Evolutionary conservation across 2,329 filamentous ascomycete genomes (phyloP).

Genomic region (Scedosporium apiospermum): DNA sequence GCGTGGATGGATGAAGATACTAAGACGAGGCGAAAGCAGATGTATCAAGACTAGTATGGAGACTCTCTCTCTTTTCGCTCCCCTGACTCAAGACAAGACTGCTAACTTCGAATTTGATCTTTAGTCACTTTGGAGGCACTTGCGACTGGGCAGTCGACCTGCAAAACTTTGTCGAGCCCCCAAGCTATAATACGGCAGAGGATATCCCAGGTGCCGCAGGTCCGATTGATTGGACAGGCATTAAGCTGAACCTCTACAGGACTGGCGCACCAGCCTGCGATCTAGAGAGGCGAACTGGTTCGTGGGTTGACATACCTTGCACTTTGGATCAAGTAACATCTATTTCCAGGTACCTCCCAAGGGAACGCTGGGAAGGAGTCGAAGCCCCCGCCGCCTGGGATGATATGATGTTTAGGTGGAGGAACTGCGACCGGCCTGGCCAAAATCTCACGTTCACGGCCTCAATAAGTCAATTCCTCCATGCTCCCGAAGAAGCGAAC

Average conservation of each 20-base stretch:
- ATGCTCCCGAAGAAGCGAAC: not conserved
- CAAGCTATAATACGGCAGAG: not conserved
- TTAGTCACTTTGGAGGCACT: slow-evolving; percentile 15
- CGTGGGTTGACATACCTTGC: not conserved
- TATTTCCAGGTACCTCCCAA: not conserved
- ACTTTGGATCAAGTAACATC: not conserved
- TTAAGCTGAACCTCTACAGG: not conserved
- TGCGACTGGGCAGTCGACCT: slow-evolving; percentile 18
- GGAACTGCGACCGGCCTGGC: not conserved
- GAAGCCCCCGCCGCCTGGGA: not conserved
- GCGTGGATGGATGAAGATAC: slow-evolving; percentile 12
- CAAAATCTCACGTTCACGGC: too few species aligned
- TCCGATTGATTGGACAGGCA: not conserved
- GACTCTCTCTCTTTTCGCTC: not conserved
- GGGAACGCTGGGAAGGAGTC: not conserved
- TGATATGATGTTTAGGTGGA: not conserved
- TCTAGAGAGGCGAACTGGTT: not conserved
- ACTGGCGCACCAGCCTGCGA: not conserved
- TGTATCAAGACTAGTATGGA: not conserved
- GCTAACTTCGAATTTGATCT: slow-evolving; percentile 9
- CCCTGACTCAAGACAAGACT: slow-evolving; percentile 3
- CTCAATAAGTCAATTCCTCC: too few species aligned
- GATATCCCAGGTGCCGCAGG: not conserved
- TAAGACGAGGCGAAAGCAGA: not conserved
- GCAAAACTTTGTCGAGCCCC: not conserved